Evolutionary conservation across 768 basidiomycete species (phyloP).

Genomic region (Auricularia sp.): DNA sequence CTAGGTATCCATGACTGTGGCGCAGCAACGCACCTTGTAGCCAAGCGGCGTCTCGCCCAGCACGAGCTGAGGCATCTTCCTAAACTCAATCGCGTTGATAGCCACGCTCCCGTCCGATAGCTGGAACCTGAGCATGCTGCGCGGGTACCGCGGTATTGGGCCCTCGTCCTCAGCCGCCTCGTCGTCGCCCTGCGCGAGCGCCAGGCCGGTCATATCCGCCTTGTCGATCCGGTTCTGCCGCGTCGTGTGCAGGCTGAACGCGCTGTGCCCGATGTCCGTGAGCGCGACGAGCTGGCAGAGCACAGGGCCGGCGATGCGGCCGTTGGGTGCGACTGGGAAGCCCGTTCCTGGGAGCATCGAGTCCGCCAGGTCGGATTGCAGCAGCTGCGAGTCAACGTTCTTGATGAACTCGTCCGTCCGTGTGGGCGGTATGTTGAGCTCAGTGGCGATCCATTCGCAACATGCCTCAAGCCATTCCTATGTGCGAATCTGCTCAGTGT

Average conservation of each 20-base stretch:
- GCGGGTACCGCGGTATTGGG: conserved; percentile 70
- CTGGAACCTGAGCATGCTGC: conserved; percentile 66
- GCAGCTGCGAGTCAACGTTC: conserved; percentile 52
- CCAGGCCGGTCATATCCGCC: conserved; percentile 43
- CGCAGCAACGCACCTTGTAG: conserved; percentile 51
- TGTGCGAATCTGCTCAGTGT: neutral
- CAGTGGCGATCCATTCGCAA: conserved; percentile 9
- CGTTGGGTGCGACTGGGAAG: conserved; percentile 33
- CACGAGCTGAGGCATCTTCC: conserved; percentile 48
- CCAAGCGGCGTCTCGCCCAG: conserved; percentile 74
- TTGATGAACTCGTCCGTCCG: conserved; percentile 43
- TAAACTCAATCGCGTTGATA: conserved; percentile 72
- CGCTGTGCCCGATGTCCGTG: conserved; percentile 79
- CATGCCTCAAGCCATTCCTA: neutral
- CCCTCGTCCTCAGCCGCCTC: conserved; percentile 55
- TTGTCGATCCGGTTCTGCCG: conserved; percentile 56
- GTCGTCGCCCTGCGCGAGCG: conserved; percentile 37
- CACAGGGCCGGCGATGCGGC: conserved; percentile 37
- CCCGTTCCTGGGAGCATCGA: conserved; percentile 66
- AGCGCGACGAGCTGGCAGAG: conserved; percentile 68
- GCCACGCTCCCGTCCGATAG: conserved; percentile 66
- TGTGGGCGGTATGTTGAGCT: conserved; percentile 34
- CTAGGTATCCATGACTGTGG: neutral
- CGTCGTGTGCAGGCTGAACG: conserved; percentile 65
- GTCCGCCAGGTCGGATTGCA: conserved; percentile 61